These are phyloP conservation scores for Penicillium psychrofluorescens DNA, from an alignment of 495 filamentous ascomycete genomes.

Conservation along the genomic window DNA sequence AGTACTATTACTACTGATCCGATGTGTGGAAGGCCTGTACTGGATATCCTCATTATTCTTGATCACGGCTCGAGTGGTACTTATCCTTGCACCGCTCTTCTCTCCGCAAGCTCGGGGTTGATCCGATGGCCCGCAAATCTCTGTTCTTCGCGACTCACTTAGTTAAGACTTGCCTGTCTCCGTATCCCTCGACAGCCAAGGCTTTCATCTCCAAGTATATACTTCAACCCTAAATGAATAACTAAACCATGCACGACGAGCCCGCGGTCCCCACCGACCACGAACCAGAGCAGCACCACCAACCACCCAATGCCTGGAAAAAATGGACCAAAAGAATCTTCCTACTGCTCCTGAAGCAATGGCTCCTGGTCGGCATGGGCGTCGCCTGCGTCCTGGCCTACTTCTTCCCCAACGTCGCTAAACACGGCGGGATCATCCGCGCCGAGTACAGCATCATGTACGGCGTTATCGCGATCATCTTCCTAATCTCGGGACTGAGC, in stretches of 20 bases:
- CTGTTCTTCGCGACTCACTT: too few relatives aligned
- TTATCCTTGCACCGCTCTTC: too few relatives aligned
- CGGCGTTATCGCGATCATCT: conserved; percentile 46
- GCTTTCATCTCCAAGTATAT: too few relatives aligned
- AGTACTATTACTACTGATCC: too few relatives aligned
- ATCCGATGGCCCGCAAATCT: too few relatives aligned
- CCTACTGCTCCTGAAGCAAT: conserved; percentile 42
- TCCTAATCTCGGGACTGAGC: conserved; percentile 47
- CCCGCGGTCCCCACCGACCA: neutral
- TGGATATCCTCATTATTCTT: too few relatives aligned
- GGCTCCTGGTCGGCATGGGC: conserved; percentile 50
- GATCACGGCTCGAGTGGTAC: too few relatives aligned
- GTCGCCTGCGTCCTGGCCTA: conserved; percentile 43
- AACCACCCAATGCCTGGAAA: conserved; percentile 1
- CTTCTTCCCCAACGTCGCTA: conserved; percentile 47
- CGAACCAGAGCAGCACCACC: neutral
- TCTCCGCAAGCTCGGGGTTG: too few relatives aligned
- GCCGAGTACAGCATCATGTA: conserved; percentile 49
- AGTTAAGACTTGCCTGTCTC: too few relatives aligned
- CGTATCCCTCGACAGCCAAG: too few relatives aligned
- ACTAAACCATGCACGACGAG: neutral
- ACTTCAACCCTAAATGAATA: neutral
- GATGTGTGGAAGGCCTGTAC: too few relatives aligned
- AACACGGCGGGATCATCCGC: conserved; percentile 43
- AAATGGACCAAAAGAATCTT: conserved; percentile 12